phyloP scores from a whole-genome alignment of 1,139 yeast genomes.

The Blastobotrys persicus region DNA sequence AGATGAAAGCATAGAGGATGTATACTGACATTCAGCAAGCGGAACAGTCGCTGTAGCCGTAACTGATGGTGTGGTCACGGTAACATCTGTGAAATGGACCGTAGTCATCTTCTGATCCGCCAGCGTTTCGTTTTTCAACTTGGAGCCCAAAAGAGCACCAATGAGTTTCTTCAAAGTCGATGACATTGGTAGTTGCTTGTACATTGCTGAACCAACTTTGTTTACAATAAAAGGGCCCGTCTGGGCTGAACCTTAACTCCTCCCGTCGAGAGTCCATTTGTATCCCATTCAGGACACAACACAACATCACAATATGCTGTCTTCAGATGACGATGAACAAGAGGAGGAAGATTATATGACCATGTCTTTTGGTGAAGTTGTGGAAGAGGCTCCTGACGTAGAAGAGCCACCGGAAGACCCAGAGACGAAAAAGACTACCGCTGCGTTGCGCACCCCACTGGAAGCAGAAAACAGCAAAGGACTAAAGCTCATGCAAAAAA shows the following conservation, averaged over 20 bases:
- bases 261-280: background rate
- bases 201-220: too few relatives aligned
- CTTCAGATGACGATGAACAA: slow-evolving; percentile 21
- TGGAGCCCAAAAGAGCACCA: background rate
- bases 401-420: background rate
- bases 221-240: too few relatives aligned
- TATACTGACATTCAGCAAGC: background rate
- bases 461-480: slow-evolving; percentile 37
- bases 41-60: slow-evolving; percentile 1
- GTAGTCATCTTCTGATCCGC: background rate
- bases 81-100: background rate
- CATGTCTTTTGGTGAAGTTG: slow-evolving; percentile 24
- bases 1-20: background rate
- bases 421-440: slow-evolving; percentile 2
- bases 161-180: background rate
- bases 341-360: slow-evolving; percentile 34
- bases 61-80: background rate
- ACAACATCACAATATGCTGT: slow-evolving; percentile 5
- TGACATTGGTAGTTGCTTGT: background rate
- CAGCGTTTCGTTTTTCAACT: background rate
- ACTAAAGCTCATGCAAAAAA: slow-evolving; percentile 50
- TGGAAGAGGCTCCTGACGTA: slow-evolving; percentile 1
- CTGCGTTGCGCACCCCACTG: slow-evolving; percentile 6
- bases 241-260: background rate
- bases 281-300: background rate